Base-by-base conservation (phyloP, 352 stramenopile species). In the Pythium dissotocum region DNA sequence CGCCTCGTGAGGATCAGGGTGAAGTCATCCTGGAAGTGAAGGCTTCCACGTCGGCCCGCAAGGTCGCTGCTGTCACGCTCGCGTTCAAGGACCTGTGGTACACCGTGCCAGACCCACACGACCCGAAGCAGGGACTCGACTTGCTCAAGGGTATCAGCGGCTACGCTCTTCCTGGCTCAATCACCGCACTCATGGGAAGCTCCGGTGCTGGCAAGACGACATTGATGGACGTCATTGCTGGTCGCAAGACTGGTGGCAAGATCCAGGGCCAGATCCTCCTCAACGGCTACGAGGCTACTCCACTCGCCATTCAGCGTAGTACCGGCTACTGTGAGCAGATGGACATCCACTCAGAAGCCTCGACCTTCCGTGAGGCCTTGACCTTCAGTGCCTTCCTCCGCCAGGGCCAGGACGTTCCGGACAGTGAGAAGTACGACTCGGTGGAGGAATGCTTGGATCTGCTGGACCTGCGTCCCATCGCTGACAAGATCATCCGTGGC, bases 351-450 rank as follows among this genome's bases (percentile, higher is more conserved):
- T 72, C 59, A 16, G 66, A 72, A 35, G 52, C 66, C 2, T 59
- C 66, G 6, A 72, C 66, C 0, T 65, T 72, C 66, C 66, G 66
- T 21, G 66, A 72, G n/a, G 66, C 66, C 0, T 26, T 72, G 24
- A 72, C 60, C 0, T 72, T 72, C 64, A 72, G 73, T 57, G 88
- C 91, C 2, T 84, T 84, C 51, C 61, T 98, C 38, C 74, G 89
- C 44, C 69, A 75, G 28, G 44, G 46, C 32, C 44, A 56, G 32
- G 69, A 72, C 36, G 58, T 77, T 0, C 38, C 67, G 3, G 67
- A 70, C 55, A 62, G 46, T 18, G 48, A 71, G 10, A 77, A 77
- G 63, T 66, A 68, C 33, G 60, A 69, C 2, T 75, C 63, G 18
- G 67, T 74, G 10, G 58, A 74, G n/a, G 68, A 77, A 44, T 75